Conservation (phyloP, 2,329 filamentous ascomycete genomes). For the Botrytis cinerea region DNA sequence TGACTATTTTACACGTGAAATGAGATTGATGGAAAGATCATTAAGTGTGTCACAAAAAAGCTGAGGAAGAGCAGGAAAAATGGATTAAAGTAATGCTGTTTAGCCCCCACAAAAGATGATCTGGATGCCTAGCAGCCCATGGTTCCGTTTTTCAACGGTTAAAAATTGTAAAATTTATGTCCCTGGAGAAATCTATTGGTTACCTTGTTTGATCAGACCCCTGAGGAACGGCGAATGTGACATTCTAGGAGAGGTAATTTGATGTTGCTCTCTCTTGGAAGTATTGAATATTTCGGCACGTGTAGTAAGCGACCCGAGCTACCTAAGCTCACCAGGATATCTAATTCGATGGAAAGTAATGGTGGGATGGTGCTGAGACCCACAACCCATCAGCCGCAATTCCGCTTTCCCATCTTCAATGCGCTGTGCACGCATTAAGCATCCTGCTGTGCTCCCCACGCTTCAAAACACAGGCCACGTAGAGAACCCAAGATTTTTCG, state of each 20-base stretch:
- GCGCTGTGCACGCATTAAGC: conserved; percentile 3
- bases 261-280: background rate
- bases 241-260: background rate
- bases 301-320: background rate
- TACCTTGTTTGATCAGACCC: background rate
- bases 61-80: background rate
- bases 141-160: background rate
- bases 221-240: background rate
- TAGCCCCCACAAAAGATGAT: background rate
- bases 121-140: conserved; percentile 13
- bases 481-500: background rate
- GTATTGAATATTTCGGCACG: background rate
- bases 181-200: background rate
- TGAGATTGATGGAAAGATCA: background rate
- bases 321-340: background rate
- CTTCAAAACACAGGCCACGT: background rate
- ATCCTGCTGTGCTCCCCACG: background rate
- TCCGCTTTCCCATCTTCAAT: background rate
- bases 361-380: conserved; percentile 6
- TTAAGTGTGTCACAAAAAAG: background rate
- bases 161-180: background rate
- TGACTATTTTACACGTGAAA: background rate
- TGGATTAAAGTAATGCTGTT: background rate
- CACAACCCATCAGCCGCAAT: conserved; percentile 8
- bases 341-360: background rate